Percentiles rank a stretch among this genome's conserved stretches.
These are phyloP conservation scores for Naganishia friedmannii DNA, from an alignment of 768 basidiomycete genomes.

Conservation along the genomic window DNA sequence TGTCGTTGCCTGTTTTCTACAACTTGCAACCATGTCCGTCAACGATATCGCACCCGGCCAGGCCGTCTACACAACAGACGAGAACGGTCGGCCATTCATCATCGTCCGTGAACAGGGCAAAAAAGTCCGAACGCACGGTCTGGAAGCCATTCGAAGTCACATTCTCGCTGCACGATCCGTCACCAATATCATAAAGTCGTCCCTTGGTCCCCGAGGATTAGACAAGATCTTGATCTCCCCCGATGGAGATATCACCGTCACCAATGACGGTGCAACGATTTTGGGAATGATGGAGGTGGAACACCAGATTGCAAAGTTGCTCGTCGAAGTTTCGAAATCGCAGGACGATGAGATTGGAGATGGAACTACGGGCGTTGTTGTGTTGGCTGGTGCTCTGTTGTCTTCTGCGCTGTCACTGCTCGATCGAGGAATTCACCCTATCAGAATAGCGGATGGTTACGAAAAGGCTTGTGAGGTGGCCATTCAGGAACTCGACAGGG, in stretches of 20 bases:
- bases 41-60: conserved; percentile 50
- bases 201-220: conserved; percentile 89
- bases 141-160: conserved; percentile 93
- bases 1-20: too few relatives aligned
- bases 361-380: conserved; percentile 98
- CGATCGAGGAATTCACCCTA: conserved; percentile 98
- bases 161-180: conserved; percentile 93
- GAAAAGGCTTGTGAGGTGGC: conserved; percentile 90
- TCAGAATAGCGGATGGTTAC: conserved; percentile 97
- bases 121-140: conserved; percentile 87
- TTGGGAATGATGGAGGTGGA: conserved; percentile 98
- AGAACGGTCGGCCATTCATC: conserved; percentile 95
- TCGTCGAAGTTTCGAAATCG: conserved; percentile 85
- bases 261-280: conserved; percentile 98
- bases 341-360: conserved; percentile 99
- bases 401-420: conserved; percentile 92
- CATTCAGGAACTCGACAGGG: conserved; percentile 80
- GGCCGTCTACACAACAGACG: conserved; percentile 53
- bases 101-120: conserved; percentile 85
- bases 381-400: conserved; percentile 93
- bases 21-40: conserved; percentile 29
- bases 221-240: conserved; percentile 59
- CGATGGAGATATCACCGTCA: conserved; percentile 98
- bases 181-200: conserved; percentile 89
- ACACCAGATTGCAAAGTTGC: conserved; percentile 95